Base-by-base conservation (phyloP, 352 stramenopile genomes). In the Phytophthora tubulina region DNA sequence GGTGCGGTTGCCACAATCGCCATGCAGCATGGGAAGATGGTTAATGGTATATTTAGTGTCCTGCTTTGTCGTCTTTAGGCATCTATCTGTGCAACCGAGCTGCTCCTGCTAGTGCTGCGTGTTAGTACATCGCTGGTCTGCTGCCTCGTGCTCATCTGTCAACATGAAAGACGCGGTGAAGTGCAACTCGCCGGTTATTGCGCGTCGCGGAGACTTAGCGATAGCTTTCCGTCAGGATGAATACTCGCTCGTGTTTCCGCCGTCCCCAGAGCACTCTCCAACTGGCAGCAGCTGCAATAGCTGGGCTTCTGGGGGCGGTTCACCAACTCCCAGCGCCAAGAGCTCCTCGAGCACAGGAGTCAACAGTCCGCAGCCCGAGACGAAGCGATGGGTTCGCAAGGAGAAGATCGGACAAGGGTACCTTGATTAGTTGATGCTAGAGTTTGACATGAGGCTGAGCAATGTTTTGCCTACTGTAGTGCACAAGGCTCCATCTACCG, bases 381-480 rank as follows among this genome's bases (percentile, higher is more conserved):
- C 41, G 21, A 75, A 64, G 46, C 80, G 75, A 17, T 92, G 79
- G 75, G 57, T 85, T 7, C 85, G 86, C 52, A 95, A 92, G 70
- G 87, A 95, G 59, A 92, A 93, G 63, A 91, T 93, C 61, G 87
- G 87, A 1, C 87, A 95, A 58, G 87, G 85, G 84, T 93, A 79
- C 7, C 75, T 72, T 11, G 11, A 0, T 13, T 41, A 9, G 9
- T 21, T 32, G 2, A 30, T 38, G 15, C 14, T 54, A 27, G 21
- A 27, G 21, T 27, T 27, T 27, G 21, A 27, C 21, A 54, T 27
- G 10, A 30, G 10, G 17, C 39, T 77, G 36, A 62, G 10, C 21
- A 50, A 36, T 42, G 10, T 57, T 36, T 54, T 64, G 14, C 33
- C 11, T 48, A 35, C 13, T 61, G 15, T 64, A 70, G 87, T 59